These are phyloP conservation scores for Podospora tetraspora DNA, from an alignment of 495 filamentous ascomycete genomes.

Conservation along the genomic window DNA sequence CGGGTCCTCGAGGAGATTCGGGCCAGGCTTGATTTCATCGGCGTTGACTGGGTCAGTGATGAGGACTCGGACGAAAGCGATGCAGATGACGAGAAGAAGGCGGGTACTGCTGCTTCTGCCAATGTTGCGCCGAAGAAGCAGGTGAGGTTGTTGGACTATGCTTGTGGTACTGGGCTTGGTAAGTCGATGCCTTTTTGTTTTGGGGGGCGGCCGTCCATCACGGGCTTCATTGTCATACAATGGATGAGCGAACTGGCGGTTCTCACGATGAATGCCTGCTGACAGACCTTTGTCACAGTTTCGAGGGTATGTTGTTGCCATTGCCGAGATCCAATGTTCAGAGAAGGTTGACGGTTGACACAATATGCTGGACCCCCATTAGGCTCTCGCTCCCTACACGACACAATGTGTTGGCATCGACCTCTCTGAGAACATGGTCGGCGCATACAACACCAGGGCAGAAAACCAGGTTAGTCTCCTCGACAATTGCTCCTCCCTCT, in stretches of 20 bases:
- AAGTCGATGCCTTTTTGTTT: conserved; percentile 20
- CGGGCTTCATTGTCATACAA: background rate
- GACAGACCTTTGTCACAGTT: background rate
- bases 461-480: conserved; percentile 36
- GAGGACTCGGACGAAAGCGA: conserved; percentile 29
- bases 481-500: background rate
- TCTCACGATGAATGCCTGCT: background rate
- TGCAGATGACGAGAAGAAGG: conserved; percentile 26
- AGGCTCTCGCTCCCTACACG: conserved; percentile 57
- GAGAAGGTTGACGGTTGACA: background rate
- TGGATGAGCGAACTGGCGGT: background rate
- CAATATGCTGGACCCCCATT: background rate
- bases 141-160: conserved; percentile 66
- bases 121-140: conserved; percentile 35
- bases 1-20: conserved; percentile 45
- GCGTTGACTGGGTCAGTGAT: conserved; percentile 47
- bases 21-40: conserved; percentile 55
- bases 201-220: background rate
- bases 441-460: conserved; percentile 49
- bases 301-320: conserved; percentile 1
- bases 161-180: conserved; percentile 64
- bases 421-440: conserved; percentile 62
- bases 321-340: background rate
- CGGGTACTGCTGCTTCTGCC: background rate
- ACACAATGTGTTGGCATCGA: conserved; percentile 60